These are phyloP conservation scores for Leptodontidium sp. DNA, from an alignment of 2,329 filamentous ascomycete genomes.

Conservation along the genomic window DNA sequence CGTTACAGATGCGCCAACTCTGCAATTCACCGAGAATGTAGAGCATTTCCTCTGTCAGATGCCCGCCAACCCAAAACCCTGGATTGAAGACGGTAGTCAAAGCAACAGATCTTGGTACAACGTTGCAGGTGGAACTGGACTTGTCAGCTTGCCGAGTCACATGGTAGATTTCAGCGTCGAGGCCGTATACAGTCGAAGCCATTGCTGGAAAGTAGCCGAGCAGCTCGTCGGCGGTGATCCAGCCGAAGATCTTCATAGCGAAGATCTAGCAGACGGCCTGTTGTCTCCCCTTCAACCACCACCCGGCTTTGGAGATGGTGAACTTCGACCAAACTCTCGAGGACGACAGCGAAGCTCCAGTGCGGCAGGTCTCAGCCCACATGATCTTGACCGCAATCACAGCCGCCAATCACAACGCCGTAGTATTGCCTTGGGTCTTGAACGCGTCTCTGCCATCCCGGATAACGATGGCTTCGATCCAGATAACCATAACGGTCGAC, in stretches of 20 bases:
- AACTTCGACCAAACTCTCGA: slow-evolving; percentile 33
- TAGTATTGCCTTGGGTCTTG: slow-evolving; percentile 44
- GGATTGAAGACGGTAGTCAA: slow-evolving; percentile 68
- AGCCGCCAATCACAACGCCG: slow-evolving; percentile 36
- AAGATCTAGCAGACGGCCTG: neutral
- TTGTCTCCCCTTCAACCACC: slow-evolving; percentile 42
- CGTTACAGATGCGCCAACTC: slow-evolving; percentile 76
- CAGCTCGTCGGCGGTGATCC: slow-evolving; percentile 55
- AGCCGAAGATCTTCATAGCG: neutral
- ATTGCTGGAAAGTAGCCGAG: slow-evolving; percentile 72
- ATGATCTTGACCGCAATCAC: neutral
- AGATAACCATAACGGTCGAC: slow-evolving; percentile 1
- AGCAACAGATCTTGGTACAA: slow-evolving; percentile 78
- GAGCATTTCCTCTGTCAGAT: slow-evolving; percentile 86
- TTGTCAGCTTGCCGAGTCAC: slow-evolving; percentile 69
- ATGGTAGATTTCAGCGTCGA: slow-evolving; percentile 70
- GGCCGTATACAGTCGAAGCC: slow-evolving; percentile 71
- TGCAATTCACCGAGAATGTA: slow-evolving; percentile 73
- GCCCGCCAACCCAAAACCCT: slow-evolving; percentile 75
- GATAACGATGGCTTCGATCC: slow-evolving; percentile 8
- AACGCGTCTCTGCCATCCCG: slow-evolving; percentile 41
- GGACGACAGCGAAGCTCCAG: slow-evolving; percentile 29
- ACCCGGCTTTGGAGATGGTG: slow-evolving; percentile 39
- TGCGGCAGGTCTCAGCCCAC: neutral
- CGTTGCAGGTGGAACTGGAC: slow-evolving; percentile 69